Conservation (phyloP, 1,284 basidiomycete species). For the Pseudozyma pruni region DNA sequence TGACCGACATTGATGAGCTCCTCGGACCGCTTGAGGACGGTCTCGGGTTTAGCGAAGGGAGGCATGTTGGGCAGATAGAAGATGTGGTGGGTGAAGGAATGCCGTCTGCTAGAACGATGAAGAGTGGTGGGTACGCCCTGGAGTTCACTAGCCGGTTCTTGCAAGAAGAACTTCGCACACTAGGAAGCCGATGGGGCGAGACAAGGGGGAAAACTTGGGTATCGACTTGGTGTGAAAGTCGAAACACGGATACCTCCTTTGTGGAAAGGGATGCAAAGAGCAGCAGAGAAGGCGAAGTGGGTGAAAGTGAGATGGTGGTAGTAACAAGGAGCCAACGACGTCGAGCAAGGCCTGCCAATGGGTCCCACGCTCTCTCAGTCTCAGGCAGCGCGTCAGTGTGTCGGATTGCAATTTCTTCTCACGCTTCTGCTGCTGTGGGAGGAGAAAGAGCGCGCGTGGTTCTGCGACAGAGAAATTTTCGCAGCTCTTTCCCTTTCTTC, state of each 20-base stretch:
- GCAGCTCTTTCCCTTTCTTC: background rate
- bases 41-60: constrained; percentile 89
- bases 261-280: constrained; percentile 7
- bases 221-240: constrained; percentile 5
- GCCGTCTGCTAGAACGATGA: constrained; percentile 44
- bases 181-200: constrained; percentile 48
- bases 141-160: constrained; percentile 48
- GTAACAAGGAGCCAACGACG: constrained; percentile 7
- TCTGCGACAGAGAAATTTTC: too few relatives aligned
- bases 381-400: constrained; percentile 1
- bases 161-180: constrained; percentile 38
- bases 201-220: constrained; percentile 43
- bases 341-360: constrained; percentile 1
- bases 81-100: constrained; percentile 5
- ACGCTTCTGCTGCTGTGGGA: background rate
- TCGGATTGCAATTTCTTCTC: background rate
- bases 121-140: constrained; percentile 21
- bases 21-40: constrained; percentile 86
- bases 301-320: constrained; percentile 33
- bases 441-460: constrained; percentile 5
- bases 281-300: constrained; percentile 46
- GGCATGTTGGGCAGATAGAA: constrained; percentile 71
- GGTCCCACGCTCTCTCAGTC: background rate
- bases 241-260: constrained; percentile 41
- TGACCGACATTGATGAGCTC: constrained; percentile 90